Evolutionary conservation across 2,329 filamentous ascomycete species (phyloP), one percentile per base, ranked within the genome.

Genomic region (Gnomoniopsis smithogilvyi): DNA sequence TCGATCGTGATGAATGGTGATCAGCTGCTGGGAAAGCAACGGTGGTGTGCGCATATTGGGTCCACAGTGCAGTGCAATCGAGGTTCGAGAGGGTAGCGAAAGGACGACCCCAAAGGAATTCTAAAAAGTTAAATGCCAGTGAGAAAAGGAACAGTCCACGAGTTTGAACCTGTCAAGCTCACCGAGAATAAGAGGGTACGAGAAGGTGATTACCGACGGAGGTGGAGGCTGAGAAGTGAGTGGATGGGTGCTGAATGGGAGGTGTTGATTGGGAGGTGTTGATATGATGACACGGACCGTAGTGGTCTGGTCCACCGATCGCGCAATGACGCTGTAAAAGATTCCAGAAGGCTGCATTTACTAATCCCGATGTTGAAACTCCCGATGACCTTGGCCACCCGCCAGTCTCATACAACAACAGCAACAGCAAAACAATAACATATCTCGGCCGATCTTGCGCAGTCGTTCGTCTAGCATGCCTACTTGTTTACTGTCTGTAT

Each of bases 21-120:
- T 30, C 21, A 33, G 22, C 19, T 48, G 47, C 6, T 17, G 21
- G 34, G 19, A n/a, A 26, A 51, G 43, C 22, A 15, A 14, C 10
- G 56, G 24, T 54, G 15, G 33, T 36, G 51, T 36, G 46, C 36
- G 46, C 56, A 59, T 59, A 38, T 54, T 59, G 56, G 21, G 26
- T 47, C 41, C 19, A 46, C 30, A 41, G 30, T 19, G 19, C 30
- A 21, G 4, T 45, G 51, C 17, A 10, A 24, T n/a, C 17, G 24
- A 34, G 30, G 17, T 33, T 38, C 3, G 30, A 36, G 24, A 19
- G 7, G 24, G 43, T 14, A 22, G 19, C 46, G 52, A 33, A 11
- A 1, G 21, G 38, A 17, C 22, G 41, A 33, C 14, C 43, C 14
- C 41, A 3, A 24, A 17, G 2, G 26, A 4, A 30, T 30, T 30